A percentile compares a stretch with the other conserved stretches of the same genome.
Evolutionary conservation across 2,329 filamentous ascomycete species (phyloP).

Genomic region (Diaporthe citrichinensis): DNA sequence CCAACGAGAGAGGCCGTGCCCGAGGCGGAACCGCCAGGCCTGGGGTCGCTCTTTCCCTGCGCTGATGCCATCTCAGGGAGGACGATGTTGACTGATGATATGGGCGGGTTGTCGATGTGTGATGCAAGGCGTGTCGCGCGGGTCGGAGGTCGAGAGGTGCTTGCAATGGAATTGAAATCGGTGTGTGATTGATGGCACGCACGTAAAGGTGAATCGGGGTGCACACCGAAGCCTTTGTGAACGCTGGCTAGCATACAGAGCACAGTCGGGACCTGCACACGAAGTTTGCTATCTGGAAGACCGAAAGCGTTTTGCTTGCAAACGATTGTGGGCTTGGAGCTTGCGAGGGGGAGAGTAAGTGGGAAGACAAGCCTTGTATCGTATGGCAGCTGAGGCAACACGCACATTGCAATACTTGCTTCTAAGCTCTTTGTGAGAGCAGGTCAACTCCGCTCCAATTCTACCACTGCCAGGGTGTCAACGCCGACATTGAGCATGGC

Average conservation of each 20-base stretch:
- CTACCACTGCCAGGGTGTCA: not conserved
- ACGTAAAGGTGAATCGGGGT: not conserved
- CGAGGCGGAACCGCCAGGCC: not conserved
- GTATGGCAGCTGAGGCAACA: not conserved
- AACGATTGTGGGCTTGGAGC: not conserved
- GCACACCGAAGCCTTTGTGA: not conserved
- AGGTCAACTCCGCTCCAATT: not conserved
- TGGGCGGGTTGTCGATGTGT: not conserved
- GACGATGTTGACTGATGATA: not conserved
- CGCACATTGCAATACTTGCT: not conserved
- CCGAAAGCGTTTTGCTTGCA: not conserved
- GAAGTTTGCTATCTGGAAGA: not conserved
- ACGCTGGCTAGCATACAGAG: not conserved
- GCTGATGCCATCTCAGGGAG: not conserved
- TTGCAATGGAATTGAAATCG: not conserved
- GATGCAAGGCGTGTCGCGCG: not conserved
- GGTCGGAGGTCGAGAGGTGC: not conserved
- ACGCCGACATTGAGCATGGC: not conserved
- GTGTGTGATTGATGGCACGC: too few species aligned
- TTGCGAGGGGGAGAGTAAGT: not conserved
- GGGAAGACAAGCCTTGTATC: not conserved
- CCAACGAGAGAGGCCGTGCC: not conserved
- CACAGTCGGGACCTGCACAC: too few species aligned
- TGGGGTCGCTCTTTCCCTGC: not conserved
- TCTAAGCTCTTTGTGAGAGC: not conserved